A percentile compares a stretch with the other conserved stretches of the same genome.
Evolutionary conservation across 345 rosid species (phyloP).

Genomic region (Melastoma malabathricum): DNA sequence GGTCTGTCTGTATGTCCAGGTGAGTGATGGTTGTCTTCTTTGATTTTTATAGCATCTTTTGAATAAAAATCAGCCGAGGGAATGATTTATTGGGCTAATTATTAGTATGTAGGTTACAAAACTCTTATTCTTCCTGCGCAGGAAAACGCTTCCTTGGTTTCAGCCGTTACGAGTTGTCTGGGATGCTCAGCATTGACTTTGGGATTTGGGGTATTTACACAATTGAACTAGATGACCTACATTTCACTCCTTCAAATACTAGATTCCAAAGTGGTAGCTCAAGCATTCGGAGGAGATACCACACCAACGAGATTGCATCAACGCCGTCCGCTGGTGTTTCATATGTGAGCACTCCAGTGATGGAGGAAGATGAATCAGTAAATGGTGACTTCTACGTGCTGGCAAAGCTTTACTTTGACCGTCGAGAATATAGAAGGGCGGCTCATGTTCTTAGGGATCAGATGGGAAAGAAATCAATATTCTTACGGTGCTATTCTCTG

Average conservation of each 20-base stretch:
- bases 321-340: constrained; percentile 65
- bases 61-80: too few relatives aligned
- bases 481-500: constrained; percentile 84
- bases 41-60: too few relatives aligned
- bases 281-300: constrained; percentile 71
- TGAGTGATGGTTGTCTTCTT: too few relatives aligned
- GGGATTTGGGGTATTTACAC: too few relatives aligned
- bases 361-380: constrained; percentile 69
- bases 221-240: constrained; percentile 83
- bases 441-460: constrained; percentile 77
- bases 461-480: constrained; percentile 60
- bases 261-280: constrained; percentile 97
- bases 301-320: constrained; percentile 57
- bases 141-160: too few relatives aligned
- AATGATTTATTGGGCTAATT: too few relatives aligned
- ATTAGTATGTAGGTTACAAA: too few relatives aligned
- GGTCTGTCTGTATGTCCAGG: too few relatives aligned
- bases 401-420: constrained; percentile 84
- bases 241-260: constrained; percentile 83
- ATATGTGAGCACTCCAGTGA: constrained; percentile 61
- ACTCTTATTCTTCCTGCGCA: too few relatives aligned
- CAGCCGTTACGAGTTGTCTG: too few relatives aligned
- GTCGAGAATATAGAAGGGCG: constrained; percentile 79
- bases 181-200: too few relatives aligned
- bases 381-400: constrained; percentile 74